phyloP scores from a whole-genome alignment of 2,329 filamentous ascomycete species.

The Cladosporium sp. region DNA sequence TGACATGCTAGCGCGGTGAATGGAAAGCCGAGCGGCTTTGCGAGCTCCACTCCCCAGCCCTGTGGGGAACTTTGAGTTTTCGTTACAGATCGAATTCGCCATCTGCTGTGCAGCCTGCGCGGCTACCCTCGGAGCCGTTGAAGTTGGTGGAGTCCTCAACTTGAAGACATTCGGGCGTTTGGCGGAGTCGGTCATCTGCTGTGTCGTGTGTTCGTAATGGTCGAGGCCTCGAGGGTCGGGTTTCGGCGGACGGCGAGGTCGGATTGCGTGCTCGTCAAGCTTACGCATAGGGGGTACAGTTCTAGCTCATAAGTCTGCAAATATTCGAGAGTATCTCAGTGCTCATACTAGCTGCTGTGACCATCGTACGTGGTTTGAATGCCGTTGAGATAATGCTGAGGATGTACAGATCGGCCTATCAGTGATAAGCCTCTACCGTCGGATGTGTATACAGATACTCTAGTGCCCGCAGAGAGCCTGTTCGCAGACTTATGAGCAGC shows the following conservation, averaged over 20 bases:
- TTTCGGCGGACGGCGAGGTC: not conserved
- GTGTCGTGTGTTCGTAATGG: not conserved
- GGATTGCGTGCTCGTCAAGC: too few relatives aligned
- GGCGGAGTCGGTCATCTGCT: not conserved
- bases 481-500: too few relatives aligned
- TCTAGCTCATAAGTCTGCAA: too few relatives aligned
- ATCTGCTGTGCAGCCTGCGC: not conserved
- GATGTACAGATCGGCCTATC: too few relatives aligned
- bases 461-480: too few relatives aligned
- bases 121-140: constrained; percentile 3
- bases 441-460: too few relatives aligned
- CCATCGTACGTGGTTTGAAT: too few relatives aligned
- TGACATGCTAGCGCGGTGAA: not conserved
- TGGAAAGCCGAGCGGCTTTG: constrained; percentile 7
- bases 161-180: not conserved
- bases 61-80: constrained; percentile 7
- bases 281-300: too few relatives aligned
- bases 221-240: not conserved
- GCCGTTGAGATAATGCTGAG: too few relatives aligned
- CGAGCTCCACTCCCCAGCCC: not conserved
- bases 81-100: not conserved
- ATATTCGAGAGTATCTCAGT: too few relatives aligned
- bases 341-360: too few relatives aligned
- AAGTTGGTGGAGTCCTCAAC: not conserved
- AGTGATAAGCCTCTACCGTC: too few relatives aligned